phyloP scores from a whole-genome alignment of 176 grass and related monocot genomes.

The Musa itinerans region DNA sequence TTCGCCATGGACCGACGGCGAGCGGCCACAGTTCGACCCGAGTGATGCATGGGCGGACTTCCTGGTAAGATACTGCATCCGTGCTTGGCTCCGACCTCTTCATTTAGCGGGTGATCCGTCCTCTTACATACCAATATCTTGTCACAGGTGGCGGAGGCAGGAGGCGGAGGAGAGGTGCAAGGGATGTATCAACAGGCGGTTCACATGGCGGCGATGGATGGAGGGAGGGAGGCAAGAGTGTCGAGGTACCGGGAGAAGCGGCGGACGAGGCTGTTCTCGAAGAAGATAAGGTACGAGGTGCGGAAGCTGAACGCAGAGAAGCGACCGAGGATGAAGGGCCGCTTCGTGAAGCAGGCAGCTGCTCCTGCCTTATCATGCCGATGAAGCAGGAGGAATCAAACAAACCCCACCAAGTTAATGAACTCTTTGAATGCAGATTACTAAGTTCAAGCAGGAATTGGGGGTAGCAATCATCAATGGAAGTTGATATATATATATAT shows the following conservation, averaged over 20 bases:
- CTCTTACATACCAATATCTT: not conserved
- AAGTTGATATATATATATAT: no score
- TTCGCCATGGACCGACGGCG: slow-evolving; percentile 67
- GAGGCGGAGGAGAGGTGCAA: not conserved
- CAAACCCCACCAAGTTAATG: no score
- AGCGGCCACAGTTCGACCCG: slow-evolving; percentile 39
- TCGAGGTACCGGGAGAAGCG: slow-evolving; percentile 95
- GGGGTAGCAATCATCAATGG: no score
- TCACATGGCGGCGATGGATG: slow-evolving; percentile 26
- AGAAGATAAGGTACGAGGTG: slow-evolving; percentile 99
- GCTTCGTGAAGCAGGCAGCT: slow-evolving; percentile 69
- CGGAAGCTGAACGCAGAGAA: slow-evolving; percentile 99
- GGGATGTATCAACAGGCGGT: slow-evolving; percentile 5
- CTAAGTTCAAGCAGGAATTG: no score
- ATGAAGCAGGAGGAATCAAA: no score
- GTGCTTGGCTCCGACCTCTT: not conserved
- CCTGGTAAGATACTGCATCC: slow-evolving; percentile 28
- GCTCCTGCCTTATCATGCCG: not conserved
- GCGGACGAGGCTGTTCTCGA: slow-evolving; percentile 80
- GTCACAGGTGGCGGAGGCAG: slow-evolving; percentile 9
- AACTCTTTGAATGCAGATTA: no score
- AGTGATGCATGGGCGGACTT: slow-evolving; percentile 50
- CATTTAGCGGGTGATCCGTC: slow-evolving; percentile 6
- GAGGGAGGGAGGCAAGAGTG: slow-evolving; percentile 79
- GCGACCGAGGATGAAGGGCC: slow-evolving; percentile 93